These are phyloP conservation scores for Thalassiosira profunda DNA, from an alignment of 108 stramenopile genomes.

Conservation along the genomic window DNA sequence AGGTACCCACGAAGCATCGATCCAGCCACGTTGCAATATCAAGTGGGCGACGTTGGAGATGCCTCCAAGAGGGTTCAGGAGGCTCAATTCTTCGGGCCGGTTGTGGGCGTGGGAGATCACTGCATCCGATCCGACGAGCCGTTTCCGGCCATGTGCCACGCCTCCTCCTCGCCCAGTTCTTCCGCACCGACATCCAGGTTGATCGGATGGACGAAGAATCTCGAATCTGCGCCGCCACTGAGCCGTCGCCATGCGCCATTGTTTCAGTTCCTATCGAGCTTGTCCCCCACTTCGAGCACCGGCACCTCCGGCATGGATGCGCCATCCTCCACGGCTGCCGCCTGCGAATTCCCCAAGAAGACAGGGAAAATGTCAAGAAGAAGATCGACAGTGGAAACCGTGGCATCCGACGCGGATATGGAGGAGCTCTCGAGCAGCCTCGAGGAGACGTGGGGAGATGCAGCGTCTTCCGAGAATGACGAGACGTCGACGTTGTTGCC, in stretches of 20 bases:
- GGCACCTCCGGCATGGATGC: not conserved
- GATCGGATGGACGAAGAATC: not conserved
- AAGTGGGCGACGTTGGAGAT: no score
- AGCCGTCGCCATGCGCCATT: not conserved
- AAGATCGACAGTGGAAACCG: no score
- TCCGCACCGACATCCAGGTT: not conserved
- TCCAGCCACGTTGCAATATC: constrained; percentile 1
- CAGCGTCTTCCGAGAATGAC: no score
- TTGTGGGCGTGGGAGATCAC: constrained; percentile 75
- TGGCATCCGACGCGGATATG: no score
- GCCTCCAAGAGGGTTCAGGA: constrained; percentile 10
- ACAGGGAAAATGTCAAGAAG: not conserved
- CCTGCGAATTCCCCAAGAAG: not conserved
- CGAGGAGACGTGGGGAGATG: no score
- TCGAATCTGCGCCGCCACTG: no score
- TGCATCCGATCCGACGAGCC: constrained; percentile 72
- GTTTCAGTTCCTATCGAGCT: constrained; percentile 16
- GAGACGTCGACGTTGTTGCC: constrained; percentile 7
- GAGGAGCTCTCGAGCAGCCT: no score
- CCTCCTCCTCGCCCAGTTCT: not conserved
- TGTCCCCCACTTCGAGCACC: constrained; percentile 2
- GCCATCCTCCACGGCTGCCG: not conserved
- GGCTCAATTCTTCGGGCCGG: constrained; percentile 59
- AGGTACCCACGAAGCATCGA: constrained; percentile 15
- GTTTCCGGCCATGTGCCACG: constrained; percentile 21